These are phyloP conservation scores for Colletotrichum brevisporum DNA, from an alignment of 2,329 filamentous ascomycete genomes.

Conservation along the genomic window DNA sequence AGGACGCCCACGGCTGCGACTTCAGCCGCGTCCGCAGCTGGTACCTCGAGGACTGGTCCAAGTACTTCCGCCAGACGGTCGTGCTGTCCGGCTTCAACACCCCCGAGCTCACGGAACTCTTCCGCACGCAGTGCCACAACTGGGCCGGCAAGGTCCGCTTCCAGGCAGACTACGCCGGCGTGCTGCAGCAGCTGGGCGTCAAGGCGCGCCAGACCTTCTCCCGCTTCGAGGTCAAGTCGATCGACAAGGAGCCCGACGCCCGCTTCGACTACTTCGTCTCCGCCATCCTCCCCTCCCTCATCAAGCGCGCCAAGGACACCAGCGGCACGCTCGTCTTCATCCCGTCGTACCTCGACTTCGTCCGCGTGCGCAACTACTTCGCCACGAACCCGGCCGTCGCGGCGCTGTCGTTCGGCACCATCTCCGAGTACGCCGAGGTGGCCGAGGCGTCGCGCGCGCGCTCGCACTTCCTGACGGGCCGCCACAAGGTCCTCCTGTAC, in stretches of 20 bases:
- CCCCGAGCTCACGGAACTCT: constrained; percentile 87
- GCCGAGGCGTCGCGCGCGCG: constrained; percentile 86
- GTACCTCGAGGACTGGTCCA: constrained; percentile 92
- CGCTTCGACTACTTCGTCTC: constrained; percentile 93
- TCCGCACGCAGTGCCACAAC: constrained; percentile 83
- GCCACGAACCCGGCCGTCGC: constrained; percentile 74
- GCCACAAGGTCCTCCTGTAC: constrained; percentile 88
- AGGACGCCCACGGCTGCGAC: constrained; percentile 91
- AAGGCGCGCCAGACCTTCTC: constrained; percentile 90
- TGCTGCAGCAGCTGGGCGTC: constrained; percentile 80
- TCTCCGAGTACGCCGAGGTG: constrained; percentile 89
- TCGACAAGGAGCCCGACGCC: constrained; percentile 84
- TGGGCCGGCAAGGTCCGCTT: constrained; percentile 84
- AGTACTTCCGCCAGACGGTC: constrained; percentile 87
- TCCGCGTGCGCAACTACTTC: constrained; percentile 93
- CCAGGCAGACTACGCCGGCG: constrained; percentile 76
- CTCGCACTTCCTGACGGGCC: constrained; percentile 87
- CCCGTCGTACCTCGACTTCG: constrained; percentile 94
- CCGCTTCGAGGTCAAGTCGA: constrained; percentile 80
- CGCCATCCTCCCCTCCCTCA: constrained; percentile 82
- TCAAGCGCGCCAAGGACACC: constrained; percentile 75
- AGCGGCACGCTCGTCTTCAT: constrained; percentile 88
- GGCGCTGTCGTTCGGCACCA: constrained; percentile 78
- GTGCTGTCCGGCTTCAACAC: constrained; percentile 87
- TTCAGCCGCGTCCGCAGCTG: constrained; percentile 90